These are phyloP conservation scores for Phlyctochytrium planicorne DNA, from an alignment of 192 early-diverging fungal species.

Conservation along the genomic window DNA sequence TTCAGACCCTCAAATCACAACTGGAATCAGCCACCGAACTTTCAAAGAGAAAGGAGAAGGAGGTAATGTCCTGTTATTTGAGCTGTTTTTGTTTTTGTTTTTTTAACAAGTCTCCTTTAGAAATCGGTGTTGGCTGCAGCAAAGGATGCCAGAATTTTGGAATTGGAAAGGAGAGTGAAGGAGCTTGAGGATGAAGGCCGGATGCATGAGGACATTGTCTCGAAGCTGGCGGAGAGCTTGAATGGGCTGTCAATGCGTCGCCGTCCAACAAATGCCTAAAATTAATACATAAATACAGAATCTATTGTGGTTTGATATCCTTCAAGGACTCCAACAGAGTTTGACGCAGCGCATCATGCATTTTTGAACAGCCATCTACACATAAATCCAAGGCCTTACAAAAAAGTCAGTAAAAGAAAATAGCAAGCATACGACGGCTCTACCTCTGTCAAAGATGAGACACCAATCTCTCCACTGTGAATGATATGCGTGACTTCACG, in stretches of 20 bases:
- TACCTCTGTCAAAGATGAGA: conserved; percentile 51
- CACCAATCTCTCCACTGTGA: conserved; percentile 64
- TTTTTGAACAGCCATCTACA: conserved; percentile 73
- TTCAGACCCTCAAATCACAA: background rate
- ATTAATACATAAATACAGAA: background rate
- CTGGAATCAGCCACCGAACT: background rate
- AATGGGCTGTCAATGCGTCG: background rate
- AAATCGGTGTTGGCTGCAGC: background rate
- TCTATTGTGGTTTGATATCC: background rate
- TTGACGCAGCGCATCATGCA: conserved; percentile 67
- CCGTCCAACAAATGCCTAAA: too few relatives aligned
- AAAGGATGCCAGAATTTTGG: background rate
- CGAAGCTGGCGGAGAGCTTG: background rate
- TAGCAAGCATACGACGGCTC: conserved; percentile 6
- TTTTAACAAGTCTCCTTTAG: too few relatives aligned
- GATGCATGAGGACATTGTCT: background rate
- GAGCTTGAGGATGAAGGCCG: background rate
- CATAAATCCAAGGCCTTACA: conserved; percentile 68
- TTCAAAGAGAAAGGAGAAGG: background rate
- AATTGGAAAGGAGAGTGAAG: background rate
- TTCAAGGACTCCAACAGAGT: conserved; percentile 41
- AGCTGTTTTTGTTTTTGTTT: too few relatives aligned
- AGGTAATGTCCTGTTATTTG: too few relatives aligned
- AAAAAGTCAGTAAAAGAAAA: background rate
- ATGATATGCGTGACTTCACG: conserved; percentile 78